Conservation (phyloP, 176 grass and related monocot genomes). For the Phoenix dactylifera region DNA sequence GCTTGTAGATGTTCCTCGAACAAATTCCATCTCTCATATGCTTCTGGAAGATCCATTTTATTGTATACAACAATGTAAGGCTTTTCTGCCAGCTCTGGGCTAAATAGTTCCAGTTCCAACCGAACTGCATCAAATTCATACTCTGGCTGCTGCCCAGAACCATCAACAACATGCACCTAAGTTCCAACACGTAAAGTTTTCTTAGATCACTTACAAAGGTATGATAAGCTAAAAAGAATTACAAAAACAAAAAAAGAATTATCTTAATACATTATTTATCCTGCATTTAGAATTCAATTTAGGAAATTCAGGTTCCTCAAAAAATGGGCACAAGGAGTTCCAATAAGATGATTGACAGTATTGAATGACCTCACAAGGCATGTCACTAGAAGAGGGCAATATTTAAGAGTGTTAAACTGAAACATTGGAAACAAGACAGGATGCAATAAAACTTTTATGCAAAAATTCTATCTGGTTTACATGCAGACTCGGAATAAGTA, state of each 20-base stretch:
- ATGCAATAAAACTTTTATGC: too few species aligned
- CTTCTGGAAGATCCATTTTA: constrained; percentile 95
- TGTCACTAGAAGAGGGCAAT: too few species aligned
- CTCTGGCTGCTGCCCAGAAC: constrained; percentile 71
- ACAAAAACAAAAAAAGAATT: background rate
- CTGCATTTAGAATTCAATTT: too few species aligned
- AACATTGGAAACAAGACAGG: too few species aligned
- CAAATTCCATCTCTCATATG: constrained; percentile 57
- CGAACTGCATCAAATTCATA: constrained; percentile 94
- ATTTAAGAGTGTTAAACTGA: too few species aligned
- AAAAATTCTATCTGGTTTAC: too few species aligned
- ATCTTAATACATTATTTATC: too few species aligned
- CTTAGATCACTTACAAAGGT: background rate
- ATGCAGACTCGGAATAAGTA: too few species aligned
- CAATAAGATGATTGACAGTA: too few species aligned
- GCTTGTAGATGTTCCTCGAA: constrained; percentile 51
- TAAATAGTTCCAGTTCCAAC: constrained; percentile 95
- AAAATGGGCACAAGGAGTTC: too few species aligned
- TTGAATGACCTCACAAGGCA: too few species aligned
- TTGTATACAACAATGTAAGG: constrained; percentile 83
- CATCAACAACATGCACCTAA: constrained; percentile 95
- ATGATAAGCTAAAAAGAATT: background rate
- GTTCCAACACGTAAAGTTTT: constrained; percentile 9
- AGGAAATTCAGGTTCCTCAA: too few species aligned
- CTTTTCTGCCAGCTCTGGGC: constrained; percentile 72